Evolutionary conservation across 306 rosid species (phyloP), one percentile per base, ranked within the genome.

Genomic region (Dryas drummondii): DNA sequence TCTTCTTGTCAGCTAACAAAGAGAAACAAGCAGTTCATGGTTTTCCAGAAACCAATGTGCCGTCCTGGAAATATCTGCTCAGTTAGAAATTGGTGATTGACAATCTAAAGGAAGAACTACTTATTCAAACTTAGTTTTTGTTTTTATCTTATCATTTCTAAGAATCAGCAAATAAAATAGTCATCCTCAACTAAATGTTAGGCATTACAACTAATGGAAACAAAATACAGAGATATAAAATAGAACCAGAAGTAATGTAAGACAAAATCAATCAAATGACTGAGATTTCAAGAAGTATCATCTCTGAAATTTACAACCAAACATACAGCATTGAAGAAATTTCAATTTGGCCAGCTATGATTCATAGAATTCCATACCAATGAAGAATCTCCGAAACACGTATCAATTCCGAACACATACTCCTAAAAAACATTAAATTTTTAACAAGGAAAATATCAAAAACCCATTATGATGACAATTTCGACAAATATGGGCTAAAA

Each of bases 61-160:
- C 58, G 54, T 73, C 80, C 86, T 83, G 84, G 77, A 54, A 62
- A 70, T 41, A 77, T 73, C 62, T 60, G 54, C 47, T 44, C 6
- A 4, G 48, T 73, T 55, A 87, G 74, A 74, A 78, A 64, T 12
- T 68, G 59, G 19, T 60, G 32, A 79, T 45, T 62, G 50, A 62
- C 26, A 70, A 57, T 22, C 11, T 15, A 76, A 66, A 66, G 42
- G 9, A 9, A 41, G 45, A 75, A 57, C 47, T 45, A 14, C 16
- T 5, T 42, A 65, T 8, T 26, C 41, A 70, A 6, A 54, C 53
- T 54, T 7, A 51, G 55, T 17, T 4, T n/a, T 17, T 15, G 40
- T 53, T 17, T 27, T 45, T 15, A 15, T 57, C 52, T 58, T 46
- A 49, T 9, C 57, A 59, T 57, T 72, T 48, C n/a, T 19, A 58